Conservation (phyloP, 371 early-diverging fungal genomes). For the Circinella minor region DNA sequence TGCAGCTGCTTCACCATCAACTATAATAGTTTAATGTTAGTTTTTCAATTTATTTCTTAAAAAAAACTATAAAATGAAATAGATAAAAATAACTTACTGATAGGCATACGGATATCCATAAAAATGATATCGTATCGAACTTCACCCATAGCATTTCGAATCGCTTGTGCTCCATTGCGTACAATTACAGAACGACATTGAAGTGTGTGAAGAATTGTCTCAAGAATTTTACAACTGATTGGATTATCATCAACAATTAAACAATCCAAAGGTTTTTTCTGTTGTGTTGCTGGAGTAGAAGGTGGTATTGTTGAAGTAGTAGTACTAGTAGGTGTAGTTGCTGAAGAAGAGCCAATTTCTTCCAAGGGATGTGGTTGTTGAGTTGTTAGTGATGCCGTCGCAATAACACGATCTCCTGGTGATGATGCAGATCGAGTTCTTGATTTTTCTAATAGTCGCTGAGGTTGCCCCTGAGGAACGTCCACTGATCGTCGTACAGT, state of each 20-base stretch:
- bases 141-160: constrained; percentile 87
- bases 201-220: constrained; percentile 77
- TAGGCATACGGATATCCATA: constrained; percentile 92
- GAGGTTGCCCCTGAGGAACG: not conserved
- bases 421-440: constrained; percentile 17
- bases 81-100: constrained; percentile 60
- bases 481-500: constrained; percentile 1
- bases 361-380: constrained; percentile 3
- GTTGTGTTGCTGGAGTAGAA: not conserved
- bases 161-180: constrained; percentile 90
- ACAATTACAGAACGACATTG: constrained; percentile 84
- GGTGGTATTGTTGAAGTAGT: not conserved
- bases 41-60: too few species aligned
- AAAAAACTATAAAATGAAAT: too few species aligned
- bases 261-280: constrained; percentile 42
- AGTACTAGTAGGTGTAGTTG: not conserved
- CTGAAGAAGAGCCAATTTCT: not conserved
- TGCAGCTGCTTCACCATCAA: constrained; percentile 90
- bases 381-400: not conserved
- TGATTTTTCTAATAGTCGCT: not conserved
- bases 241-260: constrained; percentile 93
- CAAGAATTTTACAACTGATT: constrained; percentile 85
- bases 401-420: constrained; percentile 9
- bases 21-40: constrained; percentile 32
- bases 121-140: constrained; percentile 91